phyloP scores from a whole-genome alignment of 2,329 filamentous ascomycete genomes.

The Aspergillus ustus region DNA sequence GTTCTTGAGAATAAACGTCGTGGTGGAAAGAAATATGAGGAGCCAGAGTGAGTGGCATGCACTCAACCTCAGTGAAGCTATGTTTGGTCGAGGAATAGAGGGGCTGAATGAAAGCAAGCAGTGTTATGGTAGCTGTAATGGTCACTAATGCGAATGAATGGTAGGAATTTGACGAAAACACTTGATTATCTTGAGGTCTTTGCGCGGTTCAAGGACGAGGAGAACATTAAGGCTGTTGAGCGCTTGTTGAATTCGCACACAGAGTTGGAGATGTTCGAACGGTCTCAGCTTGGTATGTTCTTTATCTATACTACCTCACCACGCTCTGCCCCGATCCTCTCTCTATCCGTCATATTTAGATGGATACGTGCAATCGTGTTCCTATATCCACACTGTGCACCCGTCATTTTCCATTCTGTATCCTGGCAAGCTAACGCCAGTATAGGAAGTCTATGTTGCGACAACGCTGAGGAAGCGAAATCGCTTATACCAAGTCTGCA shows the following conservation, averaged over 20 bases:
- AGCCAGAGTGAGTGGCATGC: slow-evolving; percentile 70
- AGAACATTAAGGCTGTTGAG: slow-evolving; percentile 94
- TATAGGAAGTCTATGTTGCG: slow-evolving; percentile 86
- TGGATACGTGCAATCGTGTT: too few relatives aligned
- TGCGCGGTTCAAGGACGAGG: slow-evolving; percentile 91
- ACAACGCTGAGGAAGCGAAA: slow-evolving; percentile 92
- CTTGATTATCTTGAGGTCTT: slow-evolving; percentile 93
- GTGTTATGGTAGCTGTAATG: not conserved
- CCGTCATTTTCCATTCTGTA: too few relatives aligned
- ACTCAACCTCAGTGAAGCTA: not conserved
- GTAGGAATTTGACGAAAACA: slow-evolving; percentile 76
- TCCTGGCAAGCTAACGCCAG: slow-evolving; percentile 6
- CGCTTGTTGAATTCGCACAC: slow-evolving; percentile 76
- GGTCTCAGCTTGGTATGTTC: slow-evolving; percentile 79
- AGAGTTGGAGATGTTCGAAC: slow-evolving; percentile 87
- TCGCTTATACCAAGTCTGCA: slow-evolving; percentile 87
- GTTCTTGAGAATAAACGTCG: slow-evolving; percentile 79
- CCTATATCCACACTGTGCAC: too few relatives aligned
- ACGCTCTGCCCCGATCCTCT: too few relatives aligned
- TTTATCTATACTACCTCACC: not conserved
- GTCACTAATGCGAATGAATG: not conserved
- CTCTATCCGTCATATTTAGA: too few relatives aligned
- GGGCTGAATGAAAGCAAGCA: not conserved
- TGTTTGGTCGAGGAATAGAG: not conserved
- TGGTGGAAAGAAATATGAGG: slow-evolving; percentile 79